Conservation (phyloP, 1,284 basidiomycete genomes). For the Macrocystidia cucumis region DNA sequence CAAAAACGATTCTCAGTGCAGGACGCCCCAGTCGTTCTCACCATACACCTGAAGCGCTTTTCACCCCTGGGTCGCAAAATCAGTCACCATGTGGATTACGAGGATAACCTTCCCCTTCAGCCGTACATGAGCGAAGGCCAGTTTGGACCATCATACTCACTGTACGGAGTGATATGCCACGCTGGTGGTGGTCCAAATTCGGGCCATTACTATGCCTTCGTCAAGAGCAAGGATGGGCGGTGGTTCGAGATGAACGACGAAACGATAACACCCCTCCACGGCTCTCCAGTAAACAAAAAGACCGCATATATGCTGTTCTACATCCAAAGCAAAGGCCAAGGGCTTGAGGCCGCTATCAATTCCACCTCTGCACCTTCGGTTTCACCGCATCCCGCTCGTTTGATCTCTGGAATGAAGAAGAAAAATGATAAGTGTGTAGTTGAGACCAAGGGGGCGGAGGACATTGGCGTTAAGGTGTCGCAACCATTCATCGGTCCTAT, state of each 20-base stretch:
- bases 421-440: constrained; percentile 36
- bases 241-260: constrained; percentile 98
- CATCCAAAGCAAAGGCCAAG: constrained; percentile 70
- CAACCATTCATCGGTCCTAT: constrained; percentile 58
- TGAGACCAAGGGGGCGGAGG: constrained; percentile 27
- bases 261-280: constrained; percentile 39
- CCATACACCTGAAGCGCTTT: constrained; percentile 96
- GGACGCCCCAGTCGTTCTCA: constrained; percentile 85
- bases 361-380: constrained; percentile 14
- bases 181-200: constrained; percentile 90
- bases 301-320: constrained; percentile 96
- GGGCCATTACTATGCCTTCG: constrained; percentile 92
- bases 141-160: constrained; percentile 72
- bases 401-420: constrained; percentile 59
- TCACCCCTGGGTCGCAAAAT: constrained; percentile 87
- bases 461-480: constrained; percentile 38
- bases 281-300: constrained; percentile 53
- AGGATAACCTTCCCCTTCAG: constrained; percentile 70
- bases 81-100: constrained; percentile 70
- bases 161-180: constrained; percentile 93
- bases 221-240: constrained; percentile 62
- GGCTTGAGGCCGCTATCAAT: constrained; percentile 52
- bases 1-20: constrained; percentile 87
- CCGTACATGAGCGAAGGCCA: constrained; percentile 80
- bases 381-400: constrained; percentile 24